A percentile compares a stretch with the other conserved stretches of the same genome.
Conservation (phyloP, 2,329 filamentous ascomycete genomes). For the Fusarium euwallaceae region DNA sequence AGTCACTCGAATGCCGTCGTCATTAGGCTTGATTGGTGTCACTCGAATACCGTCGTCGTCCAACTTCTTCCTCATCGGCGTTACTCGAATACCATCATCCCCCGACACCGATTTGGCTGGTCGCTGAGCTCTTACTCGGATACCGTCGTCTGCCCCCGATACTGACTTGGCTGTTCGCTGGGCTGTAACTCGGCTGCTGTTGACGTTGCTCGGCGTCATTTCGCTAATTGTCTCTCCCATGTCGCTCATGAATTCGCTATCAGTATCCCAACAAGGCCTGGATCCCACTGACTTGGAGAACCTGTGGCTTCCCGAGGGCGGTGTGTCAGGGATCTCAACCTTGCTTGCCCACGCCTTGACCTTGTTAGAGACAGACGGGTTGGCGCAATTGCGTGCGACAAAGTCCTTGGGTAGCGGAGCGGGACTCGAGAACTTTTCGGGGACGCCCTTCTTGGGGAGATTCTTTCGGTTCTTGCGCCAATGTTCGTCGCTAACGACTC, state of each 20-base stretch:
- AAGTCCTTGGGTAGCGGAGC: constrained; percentile 70
- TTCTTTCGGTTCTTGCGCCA: constrained; percentile 77
- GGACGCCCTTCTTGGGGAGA: constrained; percentile 58
- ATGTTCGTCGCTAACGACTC: constrained; percentile 92
- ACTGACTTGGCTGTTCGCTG: constrained; percentile 42
- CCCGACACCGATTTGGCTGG: constrained; percentile 43
- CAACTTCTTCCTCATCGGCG: constrained; percentile 52
- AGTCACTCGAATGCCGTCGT: constrained; percentile 51
- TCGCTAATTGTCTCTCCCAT: constrained; percentile 46
- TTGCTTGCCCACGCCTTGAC: constrained; percentile 72
- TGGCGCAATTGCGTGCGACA: constrained; percentile 64
- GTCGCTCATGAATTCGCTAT: constrained; percentile 47
- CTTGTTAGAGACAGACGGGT: constrained; percentile 69
- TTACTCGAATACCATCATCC: constrained; percentile 62
- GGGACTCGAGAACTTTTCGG: constrained; percentile 47
- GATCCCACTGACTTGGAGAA: constrained; percentile 53
- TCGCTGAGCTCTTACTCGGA: constrained; percentile 49
- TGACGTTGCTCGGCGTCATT: constrained; percentile 46
- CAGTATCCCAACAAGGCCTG: constrained; percentile 42
- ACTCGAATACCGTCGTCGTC: constrained; percentile 54
- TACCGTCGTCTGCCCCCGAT: constrained; percentile 56
- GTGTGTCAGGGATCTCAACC: constrained; percentile 63
- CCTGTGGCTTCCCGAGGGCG: constrained; percentile 53
- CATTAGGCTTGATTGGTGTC: constrained; percentile 42
- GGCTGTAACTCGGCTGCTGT: constrained; percentile 37